Conservation (phyloP, 2,329 filamentous ascomycete species). For the Elsinoe batatas region DNA sequence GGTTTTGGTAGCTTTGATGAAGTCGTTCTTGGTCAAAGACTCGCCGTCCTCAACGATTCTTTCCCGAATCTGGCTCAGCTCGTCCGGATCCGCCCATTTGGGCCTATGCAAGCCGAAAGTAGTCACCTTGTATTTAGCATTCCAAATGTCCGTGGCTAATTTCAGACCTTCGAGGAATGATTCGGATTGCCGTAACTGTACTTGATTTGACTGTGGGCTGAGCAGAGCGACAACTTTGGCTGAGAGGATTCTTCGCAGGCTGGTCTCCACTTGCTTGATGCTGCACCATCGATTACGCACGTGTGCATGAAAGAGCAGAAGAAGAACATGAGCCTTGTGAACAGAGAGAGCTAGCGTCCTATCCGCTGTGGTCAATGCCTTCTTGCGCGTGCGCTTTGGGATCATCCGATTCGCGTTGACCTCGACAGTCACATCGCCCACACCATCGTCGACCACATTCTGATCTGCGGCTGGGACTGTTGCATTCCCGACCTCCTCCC, state of each 20-base stretch:
- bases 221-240: slow-evolving; percentile 58
- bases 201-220: slow-evolving; percentile 54
- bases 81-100: slow-evolving; percentile 63
- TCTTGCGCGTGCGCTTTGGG: slow-evolving; percentile 35
- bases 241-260: slow-evolving; percentile 53
- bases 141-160: slow-evolving; percentile 58
- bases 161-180: slow-evolving; percentile 72
- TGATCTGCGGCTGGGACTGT: slow-evolving; percentile 18
- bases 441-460: slow-evolving; percentile 19
- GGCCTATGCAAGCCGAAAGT: slow-evolving; percentile 60
- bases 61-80: slow-evolving; percentile 36
- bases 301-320: slow-evolving; percentile 67
- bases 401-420: slow-evolving; percentile 25
- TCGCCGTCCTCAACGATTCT: slow-evolving; percentile 16
- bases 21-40: slow-evolving; percentile 54
- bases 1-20: slow-evolving; percentile 56
- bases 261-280: slow-evolving; percentile 18
- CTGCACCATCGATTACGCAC: slow-evolving; percentile 86
- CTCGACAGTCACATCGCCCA: slow-evolving; percentile 34
- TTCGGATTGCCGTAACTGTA: slow-evolving; percentile 66
- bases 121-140: slow-evolving; percentile 58
- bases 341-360: slow-evolving; percentile 57
- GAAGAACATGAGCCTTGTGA: slow-evolving; percentile 82
- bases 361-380: slow-evolving; percentile 46
- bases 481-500: slow-evolving; percentile 49